Evolutionary conservation across 179 eudicot genomes (phyloP), one percentile per base, ranked within the genome.

Genomic region (Spergularia azorica): DNA sequence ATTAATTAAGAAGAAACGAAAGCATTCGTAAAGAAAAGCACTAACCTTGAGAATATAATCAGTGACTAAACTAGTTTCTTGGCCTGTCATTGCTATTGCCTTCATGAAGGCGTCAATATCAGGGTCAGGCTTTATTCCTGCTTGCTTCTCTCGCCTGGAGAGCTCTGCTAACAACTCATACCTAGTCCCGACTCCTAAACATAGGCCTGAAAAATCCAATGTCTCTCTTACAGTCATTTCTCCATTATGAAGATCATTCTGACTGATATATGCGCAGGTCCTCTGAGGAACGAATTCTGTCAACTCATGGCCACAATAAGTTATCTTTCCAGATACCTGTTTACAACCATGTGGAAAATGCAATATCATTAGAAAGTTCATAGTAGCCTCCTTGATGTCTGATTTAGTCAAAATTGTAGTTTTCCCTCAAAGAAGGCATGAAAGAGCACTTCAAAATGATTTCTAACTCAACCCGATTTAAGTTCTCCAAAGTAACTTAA

Each of bases 201-300:
- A 91, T 20, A 94, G 83, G 38, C 87, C 94, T 1, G 97, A 86
- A 77, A 92, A 92, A 70, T 92, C 94, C 6, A 91, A 61, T 7
- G 96, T 92, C 77, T 92, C 97, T 64, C 95, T 79, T 2, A 92
- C 95, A 0, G 95, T 92, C 97, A 92, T 82, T 82, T 92, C 95
- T 32, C 92, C 93, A 8, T 84, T 61, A 62, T 91, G 96, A 72
- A 92, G 88, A 82, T 92, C 93, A 71, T 88, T 76, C 73, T 89
- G 96, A 76, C 91, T 84, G 9, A 92, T 88, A 72, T 91, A 92
- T 50, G 96, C 92, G 76, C 89, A 81, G 0, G 93, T 92, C 72
- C 92, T 88, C 39, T 83, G 87, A 54, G 96, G 92, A 71, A 86
- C 84, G 81, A 92, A 90, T 63, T 92, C 92, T 6, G 69, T 48